Conservation (phyloP, 345 rosid genomes). For the Corchorus olitorius region DNA sequence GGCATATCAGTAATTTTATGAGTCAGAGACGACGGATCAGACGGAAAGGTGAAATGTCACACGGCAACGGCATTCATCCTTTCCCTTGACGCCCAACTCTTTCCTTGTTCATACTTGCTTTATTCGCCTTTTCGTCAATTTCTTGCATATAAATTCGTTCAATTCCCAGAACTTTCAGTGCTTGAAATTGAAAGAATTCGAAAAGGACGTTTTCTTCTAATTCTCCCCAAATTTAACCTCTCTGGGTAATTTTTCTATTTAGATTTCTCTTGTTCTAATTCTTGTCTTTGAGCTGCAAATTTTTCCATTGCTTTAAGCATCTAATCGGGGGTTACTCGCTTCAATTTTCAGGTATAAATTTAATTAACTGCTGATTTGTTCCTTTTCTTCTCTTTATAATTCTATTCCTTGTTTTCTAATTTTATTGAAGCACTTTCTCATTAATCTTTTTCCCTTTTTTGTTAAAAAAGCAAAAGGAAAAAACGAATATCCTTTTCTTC, state of each 20-base stretch:
- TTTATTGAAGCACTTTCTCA: background rate
- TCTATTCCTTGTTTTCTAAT: background rate
- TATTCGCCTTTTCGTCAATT: too few species aligned
- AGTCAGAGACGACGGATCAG: background rate
- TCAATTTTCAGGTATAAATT: conserved; percentile 1
- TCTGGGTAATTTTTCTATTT: background rate
- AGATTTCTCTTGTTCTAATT: background rate
- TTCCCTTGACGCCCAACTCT: background rate
- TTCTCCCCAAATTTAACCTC: background rate
- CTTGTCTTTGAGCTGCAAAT: background rate
- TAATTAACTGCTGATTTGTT: background rate
- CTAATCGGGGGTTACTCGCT: background rate
- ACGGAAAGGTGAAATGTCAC: background rate
- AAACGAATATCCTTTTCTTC: too few species aligned
- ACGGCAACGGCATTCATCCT: too few species aligned
- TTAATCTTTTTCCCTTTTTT: background rate
- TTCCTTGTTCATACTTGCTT: background rate
- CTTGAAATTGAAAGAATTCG: too few species aligned
- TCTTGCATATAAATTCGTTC: too few species aligned
- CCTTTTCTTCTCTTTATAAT: background rate
- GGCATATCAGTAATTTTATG: background rate
- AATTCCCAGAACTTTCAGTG: background rate
- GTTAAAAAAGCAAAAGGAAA: background rate
- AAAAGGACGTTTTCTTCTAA: too few species aligned
- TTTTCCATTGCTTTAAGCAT: background rate